These are phyloP conservation scores for Inonotus obliquus DNA, from an alignment of 1,284 basidiomycete genomes.

Conservation along the genomic window DNA sequence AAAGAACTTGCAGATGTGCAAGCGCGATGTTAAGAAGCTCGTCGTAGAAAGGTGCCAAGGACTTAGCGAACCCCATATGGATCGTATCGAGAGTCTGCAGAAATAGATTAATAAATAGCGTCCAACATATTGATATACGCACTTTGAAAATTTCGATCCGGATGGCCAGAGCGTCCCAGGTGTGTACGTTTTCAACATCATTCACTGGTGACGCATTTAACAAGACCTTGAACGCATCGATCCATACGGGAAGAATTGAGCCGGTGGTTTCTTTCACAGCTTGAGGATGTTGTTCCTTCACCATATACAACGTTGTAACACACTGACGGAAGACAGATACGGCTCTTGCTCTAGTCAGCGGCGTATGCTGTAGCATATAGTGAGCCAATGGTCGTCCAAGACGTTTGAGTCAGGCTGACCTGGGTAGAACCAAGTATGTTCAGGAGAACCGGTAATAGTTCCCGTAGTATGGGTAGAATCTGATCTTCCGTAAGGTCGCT, in stretches of 20 bases:
- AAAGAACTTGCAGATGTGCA: conserved; percentile 60
- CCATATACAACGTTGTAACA: conserved; percentile 86
- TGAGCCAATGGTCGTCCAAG: conserved; percentile 12
- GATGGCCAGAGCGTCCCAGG: conserved; percentile 77
- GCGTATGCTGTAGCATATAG: conserved; percentile 55
- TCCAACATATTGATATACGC: conserved; percentile 20
- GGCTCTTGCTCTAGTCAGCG: conserved; percentile 78
- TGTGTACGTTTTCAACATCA: conserved; percentile 52
- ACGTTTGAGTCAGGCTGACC: conserved; percentile 36
- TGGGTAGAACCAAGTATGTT: conserved; percentile 73
- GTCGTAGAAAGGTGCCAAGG: conserved; percentile 55
- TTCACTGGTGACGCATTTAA: conserved; percentile 59
- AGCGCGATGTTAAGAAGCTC: conserved; percentile 61
- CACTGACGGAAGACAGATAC: conserved; percentile 91
- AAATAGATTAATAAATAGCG: conserved; percentile 12
- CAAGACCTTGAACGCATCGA: conserved; percentile 78
- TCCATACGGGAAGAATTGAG: conserved; percentile 83
- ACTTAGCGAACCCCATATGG: conserved; percentile 71
- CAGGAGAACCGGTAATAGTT: conserved; percentile 83
- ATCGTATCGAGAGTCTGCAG: conserved; percentile 68
- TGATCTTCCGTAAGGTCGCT: conserved; percentile 91
- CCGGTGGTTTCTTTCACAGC: conserved; percentile 80
- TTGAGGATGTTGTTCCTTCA: conserved; percentile 87
- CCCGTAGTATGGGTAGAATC: conserved; percentile 79
- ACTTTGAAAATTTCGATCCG: conserved; percentile 80